phyloP scores from a whole-genome alignment of 1,284 basidiomycete genomes.

The Ceratobasidium sp. region DNA sequence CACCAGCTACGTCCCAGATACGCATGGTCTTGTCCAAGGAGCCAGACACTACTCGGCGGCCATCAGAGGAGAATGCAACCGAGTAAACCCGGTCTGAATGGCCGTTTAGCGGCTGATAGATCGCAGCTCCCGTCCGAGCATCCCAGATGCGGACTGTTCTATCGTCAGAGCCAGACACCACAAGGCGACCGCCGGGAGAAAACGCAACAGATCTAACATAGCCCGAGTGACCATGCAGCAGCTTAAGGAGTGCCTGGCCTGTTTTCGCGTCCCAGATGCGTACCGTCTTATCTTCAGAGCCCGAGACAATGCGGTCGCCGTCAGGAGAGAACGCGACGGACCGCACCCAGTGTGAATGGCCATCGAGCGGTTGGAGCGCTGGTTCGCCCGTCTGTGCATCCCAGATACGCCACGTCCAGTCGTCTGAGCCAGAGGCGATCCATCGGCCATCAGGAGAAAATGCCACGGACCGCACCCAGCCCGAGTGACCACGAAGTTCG shows the following conservation, averaged over 20 bases:
- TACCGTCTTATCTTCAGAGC: background rate
- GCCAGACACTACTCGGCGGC: background rate
- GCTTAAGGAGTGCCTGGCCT: background rate
- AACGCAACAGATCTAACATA: constrained; percentile 10
- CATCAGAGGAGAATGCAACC: background rate
- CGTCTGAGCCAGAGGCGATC: background rate
- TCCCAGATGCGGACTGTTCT: constrained; percentile 29
- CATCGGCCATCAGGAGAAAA: background rate
- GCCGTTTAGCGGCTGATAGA: background rate
- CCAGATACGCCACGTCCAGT: background rate
- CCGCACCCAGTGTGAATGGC: background rate
- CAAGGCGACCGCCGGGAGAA: constrained; percentile 11
- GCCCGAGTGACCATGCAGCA: constrained; percentile 27
- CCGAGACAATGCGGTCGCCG: constrained; percentile 9
- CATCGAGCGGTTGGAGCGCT: background rate
- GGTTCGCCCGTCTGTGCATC: constrained; percentile 1
- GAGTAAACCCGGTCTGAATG: background rate
- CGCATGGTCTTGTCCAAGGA: background rate
- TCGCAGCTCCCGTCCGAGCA: constrained; percentile 6
- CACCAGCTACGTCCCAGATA: too few relatives aligned
- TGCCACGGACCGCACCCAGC: background rate
- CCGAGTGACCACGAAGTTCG: background rate
- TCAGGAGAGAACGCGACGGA: constrained; percentile 14
- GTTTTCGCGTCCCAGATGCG: constrained; percentile 30
- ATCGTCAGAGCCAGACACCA: constrained; percentile 26